Conservation (phyloP, 352 stramenopile species). For the Globisporangium carolinianum region DNA sequence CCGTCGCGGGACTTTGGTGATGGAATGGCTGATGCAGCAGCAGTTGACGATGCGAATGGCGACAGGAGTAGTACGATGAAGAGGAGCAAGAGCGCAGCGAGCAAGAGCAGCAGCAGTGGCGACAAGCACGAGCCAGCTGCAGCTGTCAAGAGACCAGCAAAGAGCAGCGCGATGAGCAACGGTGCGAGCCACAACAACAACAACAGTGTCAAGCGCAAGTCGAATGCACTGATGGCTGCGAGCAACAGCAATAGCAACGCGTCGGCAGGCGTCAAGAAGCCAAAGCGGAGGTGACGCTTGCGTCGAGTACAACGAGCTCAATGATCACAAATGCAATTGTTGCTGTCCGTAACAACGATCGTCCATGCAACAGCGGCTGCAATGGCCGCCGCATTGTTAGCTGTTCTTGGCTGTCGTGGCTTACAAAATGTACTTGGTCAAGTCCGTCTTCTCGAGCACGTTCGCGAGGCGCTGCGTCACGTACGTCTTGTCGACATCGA, state of each 20-base stretch:
- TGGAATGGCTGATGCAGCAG: background rate
- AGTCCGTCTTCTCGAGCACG: slow-evolving; percentile 91
- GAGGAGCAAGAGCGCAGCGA: slow-evolving; percentile 1
- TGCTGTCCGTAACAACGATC: background rate
- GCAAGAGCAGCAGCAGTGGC: slow-evolving; percentile 5
- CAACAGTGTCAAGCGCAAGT: slow-evolving; percentile 16
- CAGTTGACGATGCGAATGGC: background rate
- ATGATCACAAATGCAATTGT: background rate
- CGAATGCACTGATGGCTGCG: background rate
- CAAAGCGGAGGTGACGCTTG: slow-evolving; percentile 18
- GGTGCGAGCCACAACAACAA: slow-evolving; percentile 3
- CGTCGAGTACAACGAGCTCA: background rate
- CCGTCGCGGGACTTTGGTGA: slow-evolving; percentile 15
- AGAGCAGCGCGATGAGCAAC: slow-evolving; percentile 11
- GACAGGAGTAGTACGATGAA: slow-evolving; percentile 13
- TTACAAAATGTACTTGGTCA: slow-evolving; percentile 98
- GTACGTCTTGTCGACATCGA: slow-evolving; percentile 90
- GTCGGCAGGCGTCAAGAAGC: slow-evolving; percentile 12
- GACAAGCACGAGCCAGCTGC: slow-evolving; percentile 4
- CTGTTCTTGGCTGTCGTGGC: background rate
- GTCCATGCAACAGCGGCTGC: background rate
- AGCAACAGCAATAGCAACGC: slow-evolving; percentile 2
- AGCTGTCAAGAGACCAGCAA: slow-evolving; percentile 8
- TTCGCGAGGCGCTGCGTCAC: slow-evolving; percentile 91
- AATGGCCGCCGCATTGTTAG: no score